Evolutionary conservation across 495 filamentous ascomycete genomes (phyloP).

Genomic region (Thozetella sp.): DNA sequence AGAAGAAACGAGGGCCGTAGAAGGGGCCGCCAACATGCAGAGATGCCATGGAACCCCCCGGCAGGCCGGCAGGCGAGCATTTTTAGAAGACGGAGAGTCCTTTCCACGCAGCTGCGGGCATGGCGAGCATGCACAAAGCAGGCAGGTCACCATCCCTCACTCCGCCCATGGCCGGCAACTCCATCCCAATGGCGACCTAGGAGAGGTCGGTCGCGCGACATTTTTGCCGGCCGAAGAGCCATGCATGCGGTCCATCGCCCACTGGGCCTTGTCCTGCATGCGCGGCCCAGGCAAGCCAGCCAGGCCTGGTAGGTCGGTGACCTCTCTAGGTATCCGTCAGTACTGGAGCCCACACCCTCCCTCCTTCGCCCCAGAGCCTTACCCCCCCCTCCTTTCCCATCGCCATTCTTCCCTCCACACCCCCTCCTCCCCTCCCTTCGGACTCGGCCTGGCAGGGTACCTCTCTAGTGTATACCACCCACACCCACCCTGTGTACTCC

Average conservation of each 20-base stretch:
- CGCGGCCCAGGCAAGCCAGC: not conserved
- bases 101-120: too few relatives aligned
- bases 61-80: too few relatives aligned
- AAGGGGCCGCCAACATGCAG: too few relatives aligned
- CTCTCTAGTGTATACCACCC: not conserved
- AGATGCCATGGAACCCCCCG: too few relatives aligned
- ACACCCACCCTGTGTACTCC: not conserved
- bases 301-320: not conserved
- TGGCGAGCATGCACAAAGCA: too few relatives aligned
- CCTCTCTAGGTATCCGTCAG: conserved; percentile 3
- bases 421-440: not conserved
- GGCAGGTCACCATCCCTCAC: too few relatives aligned
- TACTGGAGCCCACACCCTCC: too few relatives aligned
- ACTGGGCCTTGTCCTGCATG: not conserved
- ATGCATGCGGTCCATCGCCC: conserved; percentile 4
- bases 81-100: too few relatives aligned
- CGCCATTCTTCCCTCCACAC: not conserved
- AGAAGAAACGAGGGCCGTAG: too few relatives aligned
- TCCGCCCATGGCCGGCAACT: conserved; percentile 3
- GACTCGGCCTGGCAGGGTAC: not conserved
- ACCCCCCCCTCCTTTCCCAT: not conserved
- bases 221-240: conserved; percentile 10
- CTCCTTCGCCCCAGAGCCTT: too few relatives aligned
- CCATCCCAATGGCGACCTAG: conserved; percentile 16
- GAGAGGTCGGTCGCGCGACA: too few relatives aligned